Base-by-base conservation (phyloP, 1,139 yeast genomes). In the Casaregolazyma lundiana region DNA sequence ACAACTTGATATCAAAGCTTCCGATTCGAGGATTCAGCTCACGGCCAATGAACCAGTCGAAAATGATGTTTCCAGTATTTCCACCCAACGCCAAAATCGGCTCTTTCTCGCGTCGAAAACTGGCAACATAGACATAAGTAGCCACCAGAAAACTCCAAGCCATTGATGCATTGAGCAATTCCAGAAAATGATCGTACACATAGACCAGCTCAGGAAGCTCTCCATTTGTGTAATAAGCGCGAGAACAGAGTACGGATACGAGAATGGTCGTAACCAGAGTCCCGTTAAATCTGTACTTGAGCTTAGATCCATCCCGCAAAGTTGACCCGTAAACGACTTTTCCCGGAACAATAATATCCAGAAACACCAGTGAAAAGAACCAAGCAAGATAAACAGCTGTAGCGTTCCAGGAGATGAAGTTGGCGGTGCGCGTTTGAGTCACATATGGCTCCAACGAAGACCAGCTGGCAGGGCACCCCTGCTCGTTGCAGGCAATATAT, bases 31-130 rank as follows among this genome's bases (percentile, higher is more conserved):
- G 98, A 62, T 94, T 94, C 61, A 94, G 72, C 65, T 92, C 97
- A 46, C 98, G 78, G 22, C 99, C 99, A 63, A 92, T 89, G 62
- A 88, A 94, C 96, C 97, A 92, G 66, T 92, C 97, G 63, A 86
- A 92, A 22, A 90, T 59, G 1, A 68, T 55, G 55, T 78, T 81
- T 0, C 88, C 87, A 0, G 96, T 74, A 67, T 92, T 92, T 3
- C 98, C 98, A 41, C 94, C 94, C 37, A 77, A 68, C 0, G 97
- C 92, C 48, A 92, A 72, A 38, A 90, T 78, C 50, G 86, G 75
- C 60, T 86, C 94, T 15, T 70, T 71, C 3, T 79, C 15, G 57
- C 53, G 11, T 81, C 82, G 55, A 61, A 81, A 90, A 2, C 96
- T 86, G 29, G 66, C 63, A 5, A 80, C 48, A 63, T 88, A 90